Conservation (phyloP, 306 rosid genomes). For the Prunus armeniaca region DNA sequence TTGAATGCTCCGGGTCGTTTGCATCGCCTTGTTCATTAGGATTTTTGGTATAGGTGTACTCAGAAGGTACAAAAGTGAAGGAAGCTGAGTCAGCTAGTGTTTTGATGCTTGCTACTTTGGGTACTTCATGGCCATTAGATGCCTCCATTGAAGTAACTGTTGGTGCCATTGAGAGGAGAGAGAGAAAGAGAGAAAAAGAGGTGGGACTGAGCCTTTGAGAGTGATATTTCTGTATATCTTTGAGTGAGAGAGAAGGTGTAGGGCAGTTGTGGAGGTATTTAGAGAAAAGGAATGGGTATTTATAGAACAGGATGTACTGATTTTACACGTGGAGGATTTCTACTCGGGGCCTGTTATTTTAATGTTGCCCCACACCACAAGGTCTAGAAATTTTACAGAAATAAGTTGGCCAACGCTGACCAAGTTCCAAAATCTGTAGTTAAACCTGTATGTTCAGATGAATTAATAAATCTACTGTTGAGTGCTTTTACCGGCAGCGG, state of each 20-base stretch:
- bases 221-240: not conserved
- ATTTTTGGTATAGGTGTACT: constrained; percentile 21
- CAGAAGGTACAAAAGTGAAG: constrained; percentile 35
- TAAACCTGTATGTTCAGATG: no score
- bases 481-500: no score
- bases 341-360: no score
- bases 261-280: not conserved
- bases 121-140: not conserved
- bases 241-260: not conserved
- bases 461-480: no score
- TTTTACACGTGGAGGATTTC: not conserved
- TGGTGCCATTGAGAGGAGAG: not conserved
- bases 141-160: not conserved
- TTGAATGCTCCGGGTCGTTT: constrained; percentile 32
- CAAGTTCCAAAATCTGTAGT: no score
- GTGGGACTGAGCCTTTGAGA: not conserved
- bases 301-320: not conserved
- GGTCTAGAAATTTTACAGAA: no score
- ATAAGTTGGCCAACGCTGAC: no score
- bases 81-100: constrained; percentile 35
- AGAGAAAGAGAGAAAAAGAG: not conserved
- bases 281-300: not conserved
- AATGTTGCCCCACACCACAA: not conserved
- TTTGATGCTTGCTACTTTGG: constrained; percentile 18
- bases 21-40: constrained; percentile 27